Base-by-base conservation (phyloP, 2,329 filamentous ascomycete species). In the Byssoonygena ceratinophila region DNA sequence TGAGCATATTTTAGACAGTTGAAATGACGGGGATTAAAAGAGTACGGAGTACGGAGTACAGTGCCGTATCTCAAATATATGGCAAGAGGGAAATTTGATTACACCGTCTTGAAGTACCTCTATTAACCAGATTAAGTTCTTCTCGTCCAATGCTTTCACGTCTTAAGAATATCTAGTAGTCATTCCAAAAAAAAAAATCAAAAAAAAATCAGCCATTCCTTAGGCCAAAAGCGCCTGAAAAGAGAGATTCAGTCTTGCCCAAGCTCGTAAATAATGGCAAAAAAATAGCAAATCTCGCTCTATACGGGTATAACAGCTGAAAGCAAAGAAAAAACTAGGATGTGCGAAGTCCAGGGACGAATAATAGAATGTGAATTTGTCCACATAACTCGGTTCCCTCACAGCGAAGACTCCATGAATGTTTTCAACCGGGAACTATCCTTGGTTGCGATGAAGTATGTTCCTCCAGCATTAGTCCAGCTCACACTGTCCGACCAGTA, bases 391-490 rank as follows among this genome's bases (percentile, higher is more conserved):
- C 12, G 16, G 23, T 12, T 14, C 8, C 18, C 20, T 51, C 49
- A 51, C 12, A 11, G 5, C 14, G n/a, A 16, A 25, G 22, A 7
- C 20, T 54, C 46, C 16, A 47, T 62, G 61, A 80, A 80, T 3
- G 66, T 65, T 58, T 74, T 70, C 61, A 78, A 63, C 59, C 76
- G 76, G 27, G 71, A 72, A 55, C 72, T 72, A 61, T 88, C 87
- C 69, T 87, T 87, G 11, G 80, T 89, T 53, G 91, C 89, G 64
- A 97, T 85, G 65, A 85, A 97, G 69, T 92, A 98, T 52, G 82
- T 80, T 25, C 91, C 91, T 23, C 83, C 83, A 48, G 83, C 81
- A 59, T 85, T 84, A 12, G 87, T 91, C 92, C 92, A 98, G 70
- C 89, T 95, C 58, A 98, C 92, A 57, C 76, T 78, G 41, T 76